phyloP scores from a whole-genome alignment of 306 rosid species.

The Cercis canadensis region DNA sequence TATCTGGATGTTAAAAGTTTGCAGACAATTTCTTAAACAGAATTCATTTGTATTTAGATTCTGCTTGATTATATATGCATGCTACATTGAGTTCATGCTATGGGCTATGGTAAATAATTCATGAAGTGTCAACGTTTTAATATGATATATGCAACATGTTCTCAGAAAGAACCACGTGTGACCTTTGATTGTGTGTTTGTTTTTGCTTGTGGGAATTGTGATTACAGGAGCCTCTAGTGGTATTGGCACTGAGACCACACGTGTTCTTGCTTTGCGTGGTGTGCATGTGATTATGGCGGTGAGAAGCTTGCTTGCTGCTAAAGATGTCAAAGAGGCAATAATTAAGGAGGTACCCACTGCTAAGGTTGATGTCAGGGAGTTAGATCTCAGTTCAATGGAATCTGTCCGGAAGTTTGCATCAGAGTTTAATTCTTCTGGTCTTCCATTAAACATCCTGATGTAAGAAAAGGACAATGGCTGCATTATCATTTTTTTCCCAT shows the following conservation, averaged over 20 bases:
- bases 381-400: conserved; percentile 74
- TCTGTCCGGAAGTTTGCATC: conserved; percentile 78
- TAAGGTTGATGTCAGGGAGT: conserved; percentile 75
- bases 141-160: conserved; percentile 3
- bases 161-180: not conserved
- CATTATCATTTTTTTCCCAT: too few relatives aligned
- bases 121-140: conserved; percentile 21
- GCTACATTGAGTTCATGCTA: too few relatives aligned
- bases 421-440: conserved; percentile 54
- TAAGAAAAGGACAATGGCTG: conserved; percentile 47
- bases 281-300: conserved; percentile 83
- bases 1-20: conserved; percentile 15
- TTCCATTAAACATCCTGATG: conserved; percentile 80
- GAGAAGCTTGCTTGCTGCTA: conserved; percentile 64
- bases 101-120: conserved; percentile 9
- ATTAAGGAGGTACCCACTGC: conserved; percentile 72
- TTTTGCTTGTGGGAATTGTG: conserved; percentile 30
- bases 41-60: not conserved
- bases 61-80: conserved; percentile 17
- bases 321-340: conserved; percentile 57
- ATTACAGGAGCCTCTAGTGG: conserved; percentile 85
- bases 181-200: conserved; percentile 1
- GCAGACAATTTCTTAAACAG: conserved; percentile 4
- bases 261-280: conserved; percentile 89
- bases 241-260: conserved; percentile 76